These are phyloP conservation scores for Usnea hakonensis DNA, from an alignment of 495 filamentous ascomycete genomes.

Conservation along the genomic window DNA sequence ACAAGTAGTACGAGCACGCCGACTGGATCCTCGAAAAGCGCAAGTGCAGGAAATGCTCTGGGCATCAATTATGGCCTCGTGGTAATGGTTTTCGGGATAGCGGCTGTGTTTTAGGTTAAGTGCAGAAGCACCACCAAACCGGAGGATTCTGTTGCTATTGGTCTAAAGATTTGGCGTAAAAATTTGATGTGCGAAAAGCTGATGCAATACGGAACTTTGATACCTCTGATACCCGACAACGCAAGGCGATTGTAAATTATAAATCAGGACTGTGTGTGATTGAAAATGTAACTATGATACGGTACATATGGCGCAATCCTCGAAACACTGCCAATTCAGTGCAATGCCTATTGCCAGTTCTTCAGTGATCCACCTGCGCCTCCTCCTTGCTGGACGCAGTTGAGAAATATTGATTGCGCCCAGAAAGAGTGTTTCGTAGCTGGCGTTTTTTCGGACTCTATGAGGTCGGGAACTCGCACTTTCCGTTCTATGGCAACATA, in stretches of 20 bases:
- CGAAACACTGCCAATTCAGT: background rate
- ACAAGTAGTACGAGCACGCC: constrained; percentile 3
- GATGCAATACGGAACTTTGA: background rate
- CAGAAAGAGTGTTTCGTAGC: background rate
- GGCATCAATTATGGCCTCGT: background rate
- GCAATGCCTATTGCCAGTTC: background rate
- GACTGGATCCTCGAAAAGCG: background rate
- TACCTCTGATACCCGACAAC: background rate
- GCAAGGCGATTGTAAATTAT: background rate
- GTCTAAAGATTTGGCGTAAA: background rate
- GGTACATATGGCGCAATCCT: background rate
- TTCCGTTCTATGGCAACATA: background rate
- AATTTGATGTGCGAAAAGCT: background rate
- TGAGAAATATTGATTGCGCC: background rate
- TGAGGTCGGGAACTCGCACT: background rate
- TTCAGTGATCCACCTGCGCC: background rate
- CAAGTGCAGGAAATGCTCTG: background rate
- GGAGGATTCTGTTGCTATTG: background rate
- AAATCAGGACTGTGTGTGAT: background rate
- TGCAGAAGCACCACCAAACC: background rate
- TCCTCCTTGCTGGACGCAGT: background rate
- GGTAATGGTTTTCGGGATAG: background rate
- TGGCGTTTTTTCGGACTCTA: background rate
- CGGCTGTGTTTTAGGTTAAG: constrained; percentile 2
- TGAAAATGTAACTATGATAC: background rate